phyloP scores from a whole-genome alignment of 2,329 filamentous ascomycete genomes.

The Dothistroma pini region DNA sequence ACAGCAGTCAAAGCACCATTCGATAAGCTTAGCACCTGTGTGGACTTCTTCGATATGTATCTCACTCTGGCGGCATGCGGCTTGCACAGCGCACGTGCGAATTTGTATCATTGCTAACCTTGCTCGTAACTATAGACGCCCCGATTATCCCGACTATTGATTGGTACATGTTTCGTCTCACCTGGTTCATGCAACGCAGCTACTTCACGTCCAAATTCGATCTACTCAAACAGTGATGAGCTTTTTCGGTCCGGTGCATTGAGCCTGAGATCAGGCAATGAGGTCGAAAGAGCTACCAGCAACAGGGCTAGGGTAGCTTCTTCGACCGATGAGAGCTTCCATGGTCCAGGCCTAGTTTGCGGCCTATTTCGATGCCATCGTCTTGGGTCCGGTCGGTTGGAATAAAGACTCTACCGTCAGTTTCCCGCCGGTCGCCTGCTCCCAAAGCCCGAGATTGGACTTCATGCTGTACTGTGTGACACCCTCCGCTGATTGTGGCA shows the following conservation, averaged over 20 bases:
- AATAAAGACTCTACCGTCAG: neutral
- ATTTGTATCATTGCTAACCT: neutral
- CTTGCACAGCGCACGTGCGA: neutral
- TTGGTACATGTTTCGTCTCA: neutral
- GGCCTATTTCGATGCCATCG: neutral
- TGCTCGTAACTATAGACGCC: neutral
- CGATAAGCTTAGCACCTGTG: neutral
- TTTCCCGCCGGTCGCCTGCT: neutral
- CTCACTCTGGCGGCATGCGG: neutral
- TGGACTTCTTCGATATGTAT: neutral
- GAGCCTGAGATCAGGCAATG: neutral
- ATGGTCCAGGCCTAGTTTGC: neutral
- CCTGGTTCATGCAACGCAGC: neutral
- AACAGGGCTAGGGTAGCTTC: neutral
- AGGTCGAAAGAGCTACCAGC: neutral
- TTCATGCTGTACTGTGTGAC: neutral
- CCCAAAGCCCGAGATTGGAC: neutral
- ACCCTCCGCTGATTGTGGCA: too few species aligned
- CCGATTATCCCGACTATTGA: neutral
- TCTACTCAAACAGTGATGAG: neutral
- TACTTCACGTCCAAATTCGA: neutral
- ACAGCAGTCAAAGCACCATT: neutral
- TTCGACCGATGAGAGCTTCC: neutral
- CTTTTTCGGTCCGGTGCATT: neutral
- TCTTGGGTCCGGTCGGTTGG: neutral